A percentile compares a stretch with the other conserved stretches of the same genome.
phyloP scores from a whole-genome alignment of 2,329 filamentous ascomycete genomes.

The Canariomyces notabilis region DNA sequence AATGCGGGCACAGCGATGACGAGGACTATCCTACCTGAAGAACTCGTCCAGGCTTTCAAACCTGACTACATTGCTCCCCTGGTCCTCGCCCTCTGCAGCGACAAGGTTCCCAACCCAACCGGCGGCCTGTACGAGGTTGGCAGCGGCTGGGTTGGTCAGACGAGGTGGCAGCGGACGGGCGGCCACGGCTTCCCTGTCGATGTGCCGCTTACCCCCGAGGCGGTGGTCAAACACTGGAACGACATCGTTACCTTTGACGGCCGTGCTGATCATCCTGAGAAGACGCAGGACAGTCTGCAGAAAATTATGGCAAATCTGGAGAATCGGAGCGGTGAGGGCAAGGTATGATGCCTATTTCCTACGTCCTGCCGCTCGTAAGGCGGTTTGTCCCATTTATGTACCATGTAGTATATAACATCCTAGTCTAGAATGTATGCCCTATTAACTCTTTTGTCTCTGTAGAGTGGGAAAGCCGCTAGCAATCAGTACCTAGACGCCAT shows the following conservation, averaged over 20 bases:
- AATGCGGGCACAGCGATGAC: conserved; percentile 98
- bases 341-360: conserved; percentile 48
- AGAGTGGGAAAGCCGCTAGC: conserved; percentile 25
- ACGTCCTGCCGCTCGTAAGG: conserved; percentile 18
- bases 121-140: conserved; percentile 92
- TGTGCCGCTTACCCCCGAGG: conserved; percentile 76
- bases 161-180: conserved; percentile 88
- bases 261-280: conserved; percentile 79
- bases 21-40: conserved; percentile 86
- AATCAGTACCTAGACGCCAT: conserved; percentile 71
- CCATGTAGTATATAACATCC: conserved; percentile 19
- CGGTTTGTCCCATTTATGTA: conserved; percentile 16
- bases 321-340: conserved; percentile 60
- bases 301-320: conserved; percentile 77
- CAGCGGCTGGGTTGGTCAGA: conserved; percentile 86
- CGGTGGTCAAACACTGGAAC: conserved; percentile 69
- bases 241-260: conserved; percentile 83
- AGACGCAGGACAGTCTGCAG: conserved; percentile 68
- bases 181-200: conserved; percentile 90
- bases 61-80: conserved; percentile 95
- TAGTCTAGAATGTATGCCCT: conserved; percentile 24
- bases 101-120: conserved; percentile 80
- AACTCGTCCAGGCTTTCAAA: conserved; percentile 98
- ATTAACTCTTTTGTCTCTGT: conserved; percentile 22
- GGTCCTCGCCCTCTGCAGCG: conserved; percentile 76